Conservation (phyloP, 495 filamentous ascomycete genomes). For the Lophiotrema nucula region DNA sequence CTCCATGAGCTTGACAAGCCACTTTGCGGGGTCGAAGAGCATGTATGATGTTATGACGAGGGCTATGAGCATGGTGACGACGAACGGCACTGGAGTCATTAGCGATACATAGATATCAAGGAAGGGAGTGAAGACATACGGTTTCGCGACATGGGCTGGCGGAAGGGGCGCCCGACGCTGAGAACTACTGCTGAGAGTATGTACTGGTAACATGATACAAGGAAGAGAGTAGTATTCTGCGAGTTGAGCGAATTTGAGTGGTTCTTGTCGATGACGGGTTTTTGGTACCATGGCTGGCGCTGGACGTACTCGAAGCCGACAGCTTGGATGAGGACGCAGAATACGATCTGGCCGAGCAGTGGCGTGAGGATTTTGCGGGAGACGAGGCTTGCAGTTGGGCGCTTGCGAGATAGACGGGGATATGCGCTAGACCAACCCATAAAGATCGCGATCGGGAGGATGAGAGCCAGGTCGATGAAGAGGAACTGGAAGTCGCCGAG, state of each 20-base stretch:
- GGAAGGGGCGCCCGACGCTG: constrained; percentile 84
- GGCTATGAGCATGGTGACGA: constrained; percentile 69
- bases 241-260: constrained; percentile 85
- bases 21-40: constrained; percentile 66
- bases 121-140: constrained; percentile 49
- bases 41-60: constrained; percentile 69
- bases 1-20: constrained; percentile 76
- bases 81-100: constrained; percentile 82
- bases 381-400: constrained; percentile 89
- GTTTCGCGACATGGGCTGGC: constrained; percentile 77
- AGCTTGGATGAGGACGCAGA: constrained; percentile 77
- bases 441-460: constrained; percentile 94
- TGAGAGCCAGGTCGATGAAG: constrained; percentile 89
- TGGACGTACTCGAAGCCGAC: constrained; percentile 70
- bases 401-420: constrained; percentile 73
- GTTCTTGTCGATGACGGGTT: constrained; percentile 69
- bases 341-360: constrained; percentile 80
- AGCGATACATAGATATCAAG: background rate
- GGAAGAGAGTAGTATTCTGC: constrained; percentile 85
- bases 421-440: constrained; percentile 96
- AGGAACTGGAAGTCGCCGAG: constrained; percentile 98
- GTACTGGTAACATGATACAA: constrained; percentile 92
- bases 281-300: constrained; percentile 79
- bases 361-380: constrained; percentile 90
- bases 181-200: constrained; percentile 83